Conservation (phyloP, 345 rosid genomes). For the Fremontodendron californicum region DNA sequence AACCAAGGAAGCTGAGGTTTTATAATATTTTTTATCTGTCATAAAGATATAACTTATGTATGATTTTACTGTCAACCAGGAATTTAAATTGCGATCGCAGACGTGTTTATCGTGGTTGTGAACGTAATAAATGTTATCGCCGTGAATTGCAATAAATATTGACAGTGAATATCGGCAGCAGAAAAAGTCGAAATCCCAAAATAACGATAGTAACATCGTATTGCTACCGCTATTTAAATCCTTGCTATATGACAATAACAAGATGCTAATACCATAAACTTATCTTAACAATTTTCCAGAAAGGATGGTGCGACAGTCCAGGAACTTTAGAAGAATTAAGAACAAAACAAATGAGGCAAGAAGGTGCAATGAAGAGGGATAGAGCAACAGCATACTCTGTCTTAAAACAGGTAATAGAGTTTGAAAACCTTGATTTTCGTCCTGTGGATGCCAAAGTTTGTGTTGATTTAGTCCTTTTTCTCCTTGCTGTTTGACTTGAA, state of each 20-base stretch:
- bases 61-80: not conserved
- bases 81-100: too few species aligned
- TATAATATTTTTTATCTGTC: too few species aligned
- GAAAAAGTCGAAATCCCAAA: too few species aligned
- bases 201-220: too few species aligned
- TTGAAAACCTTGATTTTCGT: not conserved
- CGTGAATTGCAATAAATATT: too few species aligned
- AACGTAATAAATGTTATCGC: too few species aligned
- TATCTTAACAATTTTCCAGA: not conserved
- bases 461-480: not conserved
- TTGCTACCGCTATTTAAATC: too few species aligned
- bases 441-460: not conserved
- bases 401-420: not conserved
- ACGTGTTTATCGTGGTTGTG: too few species aligned
- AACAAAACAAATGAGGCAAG: slow-evolving; percentile 3
- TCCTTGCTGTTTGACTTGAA: not conserved
- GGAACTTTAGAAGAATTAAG: slow-evolving; percentile 1
- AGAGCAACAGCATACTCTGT: slow-evolving; percentile 3
- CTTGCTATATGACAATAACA: not conserved
- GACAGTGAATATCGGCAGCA: too few species aligned
- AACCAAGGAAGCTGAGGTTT: slow-evolving; percentile 37
- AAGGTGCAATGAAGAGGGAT: slow-evolving; percentile 3
- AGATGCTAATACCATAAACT: not conserved
- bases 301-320: not conserved
- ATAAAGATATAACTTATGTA: not conserved